Conservation (phyloP, 768 basidiomycete species). For the Paxillus rubicundulus region DNA sequence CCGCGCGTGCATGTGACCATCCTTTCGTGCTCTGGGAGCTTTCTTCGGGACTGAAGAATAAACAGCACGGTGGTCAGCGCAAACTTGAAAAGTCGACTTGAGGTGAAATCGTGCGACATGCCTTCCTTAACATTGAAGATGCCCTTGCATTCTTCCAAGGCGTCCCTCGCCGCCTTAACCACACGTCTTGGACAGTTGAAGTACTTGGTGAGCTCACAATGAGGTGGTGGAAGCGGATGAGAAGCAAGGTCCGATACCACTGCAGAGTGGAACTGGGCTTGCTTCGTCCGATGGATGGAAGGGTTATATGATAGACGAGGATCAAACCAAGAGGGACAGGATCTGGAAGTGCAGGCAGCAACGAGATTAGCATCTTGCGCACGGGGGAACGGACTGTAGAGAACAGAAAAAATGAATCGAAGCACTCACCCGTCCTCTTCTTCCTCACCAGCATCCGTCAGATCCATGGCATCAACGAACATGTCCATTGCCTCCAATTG, state of each 20-base stretch:
- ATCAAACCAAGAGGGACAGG: constrained; percentile 72
- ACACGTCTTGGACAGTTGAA: constrained; percentile 74
- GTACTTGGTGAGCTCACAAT: constrained; percentile 81
- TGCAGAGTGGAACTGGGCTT: constrained; percentile 89
- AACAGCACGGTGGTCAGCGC: background rate
- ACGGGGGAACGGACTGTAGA: background rate
- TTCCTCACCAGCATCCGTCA: constrained; percentile 72
- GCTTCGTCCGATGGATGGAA: constrained; percentile 85
- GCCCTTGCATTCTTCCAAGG: constrained; percentile 59
- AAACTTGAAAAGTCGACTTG: background rate
- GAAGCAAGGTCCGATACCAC: constrained; percentile 69
- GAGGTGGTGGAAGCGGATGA: constrained; percentile 80
- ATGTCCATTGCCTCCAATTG: constrained; percentile 81
- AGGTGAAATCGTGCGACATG: constrained; percentile 12
- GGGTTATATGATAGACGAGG: constrained; percentile 81
- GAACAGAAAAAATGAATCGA: background rate
- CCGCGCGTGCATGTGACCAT: constrained; percentile 57
- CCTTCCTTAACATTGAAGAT: constrained; percentile 81
- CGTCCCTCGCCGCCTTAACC: constrained; percentile 54
- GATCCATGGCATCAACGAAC: constrained; percentile 87
- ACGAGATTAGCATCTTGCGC: no score
- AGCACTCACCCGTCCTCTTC: constrained; percentile 67
- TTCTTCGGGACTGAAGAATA: constrained; percentile 57
- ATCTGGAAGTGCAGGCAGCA: constrained; percentile 36
- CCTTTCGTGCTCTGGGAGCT: constrained; percentile 53